A percentile compares a stretch with the other conserved stretches of the same genome.
These are phyloP conservation scores for Yarrowia bubula DNA, from an alignment of 805 yeast species.

Conservation along the genomic window DNA sequence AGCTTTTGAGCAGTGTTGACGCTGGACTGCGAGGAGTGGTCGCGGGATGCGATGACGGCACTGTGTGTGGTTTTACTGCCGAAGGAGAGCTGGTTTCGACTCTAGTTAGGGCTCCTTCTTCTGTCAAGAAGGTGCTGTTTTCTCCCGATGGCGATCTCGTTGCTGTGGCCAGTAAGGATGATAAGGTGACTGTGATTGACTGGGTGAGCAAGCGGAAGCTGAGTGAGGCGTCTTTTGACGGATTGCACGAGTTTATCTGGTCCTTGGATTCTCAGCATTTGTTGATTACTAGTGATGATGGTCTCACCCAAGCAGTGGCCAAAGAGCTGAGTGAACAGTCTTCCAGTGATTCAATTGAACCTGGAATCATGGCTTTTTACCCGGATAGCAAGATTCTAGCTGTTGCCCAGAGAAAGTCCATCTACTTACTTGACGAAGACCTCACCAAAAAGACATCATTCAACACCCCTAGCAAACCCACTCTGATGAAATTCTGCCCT, in stretches of 20 bases:
- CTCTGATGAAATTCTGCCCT: conserved; percentile 61
- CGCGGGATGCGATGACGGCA: conserved; percentile 2
- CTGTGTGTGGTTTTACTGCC: neutral
- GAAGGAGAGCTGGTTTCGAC: neutral
- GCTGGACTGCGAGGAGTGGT: neutral
- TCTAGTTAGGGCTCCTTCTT: neutral
- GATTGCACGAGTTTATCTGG: neutral
- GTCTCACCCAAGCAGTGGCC: neutral
- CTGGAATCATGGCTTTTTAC: conserved; percentile 56
- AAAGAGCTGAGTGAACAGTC: neutral
- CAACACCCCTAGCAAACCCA: conserved; percentile 27
- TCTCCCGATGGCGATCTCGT: neutral
- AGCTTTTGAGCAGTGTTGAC: neutral
- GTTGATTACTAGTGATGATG: neutral
- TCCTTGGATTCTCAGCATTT: neutral
- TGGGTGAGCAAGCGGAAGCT: neutral
- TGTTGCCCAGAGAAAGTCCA: conserved; percentile 48
- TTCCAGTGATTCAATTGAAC: neutral
- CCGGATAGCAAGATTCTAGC: conserved; percentile 68
- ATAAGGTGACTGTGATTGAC: neutral
- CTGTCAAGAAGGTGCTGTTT: neutral
- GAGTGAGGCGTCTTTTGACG: neutral
- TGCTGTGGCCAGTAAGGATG: neutral
- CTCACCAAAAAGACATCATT: conserved; percentile 23
- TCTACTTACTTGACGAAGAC: conserved; percentile 32